phyloP scores from a whole-genome alignment of 2,329 filamentous ascomycete genomes.

The Metarhizium rileyi region DNA sequence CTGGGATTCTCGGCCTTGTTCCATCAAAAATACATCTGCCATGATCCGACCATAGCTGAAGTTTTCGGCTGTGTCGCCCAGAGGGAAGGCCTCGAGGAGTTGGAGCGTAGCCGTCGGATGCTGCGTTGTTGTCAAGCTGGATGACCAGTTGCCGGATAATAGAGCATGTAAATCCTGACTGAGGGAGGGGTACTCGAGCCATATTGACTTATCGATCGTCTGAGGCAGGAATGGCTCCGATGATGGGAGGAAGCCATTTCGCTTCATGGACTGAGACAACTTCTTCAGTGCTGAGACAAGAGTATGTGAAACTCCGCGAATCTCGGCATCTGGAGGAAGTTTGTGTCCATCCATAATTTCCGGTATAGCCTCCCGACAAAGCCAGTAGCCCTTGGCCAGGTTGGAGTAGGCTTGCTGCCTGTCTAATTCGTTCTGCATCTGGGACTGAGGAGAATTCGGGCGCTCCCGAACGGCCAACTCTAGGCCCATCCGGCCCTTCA shows the following conservation, averaged over 20 bases:
- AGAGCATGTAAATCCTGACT: slow-evolving; percentile 62
- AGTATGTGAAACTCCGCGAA: slow-evolving; percentile 43
- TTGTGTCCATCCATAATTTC: slow-evolving; percentile 36
- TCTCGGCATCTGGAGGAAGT: slow-evolving; percentile 33
- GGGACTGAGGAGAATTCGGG: slow-evolving; percentile 38
- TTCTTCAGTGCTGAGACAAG: slow-evolving; percentile 60
- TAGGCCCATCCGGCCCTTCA: slow-evolving; percentile 67
- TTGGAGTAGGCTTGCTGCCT: slow-evolving; percentile 76
- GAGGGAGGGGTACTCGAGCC: slow-evolving; percentile 67
- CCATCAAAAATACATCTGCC: slow-evolving; percentile 65
- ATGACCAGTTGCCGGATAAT: slow-evolving; percentile 51
- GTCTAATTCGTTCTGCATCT: slow-evolving; percentile 44
- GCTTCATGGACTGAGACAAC: slow-evolving; percentile 71
- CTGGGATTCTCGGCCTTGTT: slow-evolving; percentile 59
- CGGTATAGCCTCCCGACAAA: slow-evolving; percentile 47
- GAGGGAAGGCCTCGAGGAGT: slow-evolving; percentile 60
- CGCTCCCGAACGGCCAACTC: slow-evolving; percentile 62
- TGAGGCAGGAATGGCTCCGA: slow-evolving; percentile 62
- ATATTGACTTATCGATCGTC: slow-evolving; percentile 70
- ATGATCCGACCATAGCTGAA: slow-evolving; percentile 76
- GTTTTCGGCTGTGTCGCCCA: slow-evolving; percentile 62
- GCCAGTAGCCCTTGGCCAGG: slow-evolving; percentile 78
- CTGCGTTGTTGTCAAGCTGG: slow-evolving; percentile 37
- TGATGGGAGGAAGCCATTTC: slow-evolving; percentile 68
- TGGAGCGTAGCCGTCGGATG: slow-evolving; percentile 37